Base-by-base conservation (phyloP, 2,329 filamentous ascomycete species). In the Didymella pomorum region DNA sequence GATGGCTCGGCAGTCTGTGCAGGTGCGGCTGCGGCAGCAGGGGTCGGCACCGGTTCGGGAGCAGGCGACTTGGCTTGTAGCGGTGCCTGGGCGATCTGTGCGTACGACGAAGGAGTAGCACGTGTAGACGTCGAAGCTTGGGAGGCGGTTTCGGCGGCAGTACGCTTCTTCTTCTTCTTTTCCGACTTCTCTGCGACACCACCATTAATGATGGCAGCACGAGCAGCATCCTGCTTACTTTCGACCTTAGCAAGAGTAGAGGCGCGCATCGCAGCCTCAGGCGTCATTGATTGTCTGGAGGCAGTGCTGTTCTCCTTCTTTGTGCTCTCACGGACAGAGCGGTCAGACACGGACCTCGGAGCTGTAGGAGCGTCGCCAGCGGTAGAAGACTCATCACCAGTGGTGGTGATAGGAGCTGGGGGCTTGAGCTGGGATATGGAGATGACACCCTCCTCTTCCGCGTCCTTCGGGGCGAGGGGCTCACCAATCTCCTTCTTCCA, bases 401-500 rank as follows among this genome's bases (percentile, higher is more conserved):
- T 55, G 6, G 42, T 42, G 11, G 62, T 62, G 26, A 68, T 56
- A 56, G 70, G 66, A 43, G 71, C 67, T 6, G 74, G 70, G 31
- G 71, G 68, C 52, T 76, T 67, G 65, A 97, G 83, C 70, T 91
- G 89, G 31, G 86, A 84, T 50, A 97, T 89, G 39, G 86, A 86
- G 58, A 97, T 91, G 26, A 90, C 80, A 9, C 91, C 92, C 53
- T 87, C 84, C 52, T 89, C 83, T 43, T 92, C 83, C 2, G 92
- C 93, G 76, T 96, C 88, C 37, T 95, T 86, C 0, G 90, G 84
- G 52, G 89, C 82, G 37, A 97, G 82, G 52, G 96, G 91, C 81
- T 96, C 96, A 78, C 93, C 94, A 42, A 58, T 54, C 62, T 97
- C 92, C 67, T 87, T 86, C 67, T 89, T 90, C 93, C 93, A 98